phyloP scores from a whole-genome alignment of 2,329 filamentous ascomycete genomes.

The Raffaelea ambrosiae region DNA sequence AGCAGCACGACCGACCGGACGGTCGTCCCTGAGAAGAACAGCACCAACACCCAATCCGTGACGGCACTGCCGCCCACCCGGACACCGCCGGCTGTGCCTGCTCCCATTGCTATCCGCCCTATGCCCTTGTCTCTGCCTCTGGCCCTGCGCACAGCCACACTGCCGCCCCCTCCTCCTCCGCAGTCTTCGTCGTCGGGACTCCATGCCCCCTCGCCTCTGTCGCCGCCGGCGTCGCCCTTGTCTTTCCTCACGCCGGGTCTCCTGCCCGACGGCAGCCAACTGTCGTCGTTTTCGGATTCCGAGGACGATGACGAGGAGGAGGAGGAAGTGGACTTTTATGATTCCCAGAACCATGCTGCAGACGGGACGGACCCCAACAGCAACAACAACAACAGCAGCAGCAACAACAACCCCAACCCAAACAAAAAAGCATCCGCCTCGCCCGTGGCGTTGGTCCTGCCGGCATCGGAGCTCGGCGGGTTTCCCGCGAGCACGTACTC shows the following conservation, averaged over 20 bases:
- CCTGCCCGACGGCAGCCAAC: constrained; percentile 31
- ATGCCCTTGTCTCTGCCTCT: neutral
- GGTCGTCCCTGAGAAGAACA: no score
- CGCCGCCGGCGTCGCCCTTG: constrained; percentile 29
- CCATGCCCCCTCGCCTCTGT: constrained; percentile 20
- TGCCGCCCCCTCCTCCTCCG: constrained; percentile 2
- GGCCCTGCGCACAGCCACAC: constrained; percentile 9
- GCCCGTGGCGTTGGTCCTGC: no score
- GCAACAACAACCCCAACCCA: no score
- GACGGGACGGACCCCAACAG: no score
- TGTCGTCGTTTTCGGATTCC: constrained; percentile 12
- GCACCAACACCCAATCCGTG: no score
- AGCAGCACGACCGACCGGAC: no score
- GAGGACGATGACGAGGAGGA: constrained; percentile 4
- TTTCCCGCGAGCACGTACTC: no score
- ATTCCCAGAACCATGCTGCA: no score
- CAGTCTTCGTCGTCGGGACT: neutral
- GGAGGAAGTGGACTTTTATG: constrained; percentile 23
- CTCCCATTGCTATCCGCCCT: no score
- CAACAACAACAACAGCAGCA: no score
- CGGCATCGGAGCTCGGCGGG: no score
- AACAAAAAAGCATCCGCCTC: no score
- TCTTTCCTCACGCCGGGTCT: constrained; percentile 27
- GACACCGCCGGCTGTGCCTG: constrained; percentile 5
- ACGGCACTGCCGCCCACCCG: constrained; percentile 1